Percentiles rank a stretch among this genome's conserved stretches.
These are phyloP conservation scores for Sporothrix phasma DNA, from an alignment of 2,329 filamentous ascomycete species.

Conservation along the genomic window DNA sequence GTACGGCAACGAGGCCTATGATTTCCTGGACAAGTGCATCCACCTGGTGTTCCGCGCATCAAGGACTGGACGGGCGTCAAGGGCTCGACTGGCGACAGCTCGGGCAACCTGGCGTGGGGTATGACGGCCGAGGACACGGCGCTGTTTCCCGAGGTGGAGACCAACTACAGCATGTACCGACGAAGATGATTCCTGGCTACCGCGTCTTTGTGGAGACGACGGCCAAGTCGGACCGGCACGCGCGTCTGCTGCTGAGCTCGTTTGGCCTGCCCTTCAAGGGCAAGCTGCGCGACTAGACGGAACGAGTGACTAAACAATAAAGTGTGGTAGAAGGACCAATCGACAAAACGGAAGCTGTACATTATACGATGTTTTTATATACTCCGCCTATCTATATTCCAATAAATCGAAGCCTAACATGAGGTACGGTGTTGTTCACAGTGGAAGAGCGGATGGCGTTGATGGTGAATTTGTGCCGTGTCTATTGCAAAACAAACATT, in stretches of 20 bases:
- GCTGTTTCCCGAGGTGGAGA: conserved; percentile 86
- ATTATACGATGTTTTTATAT: conserved; percentile 2
- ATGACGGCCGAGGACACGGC: conserved; percentile 65
- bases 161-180: conserved; percentile 63
- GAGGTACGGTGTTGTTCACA: background rate
- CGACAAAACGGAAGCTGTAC: background rate
- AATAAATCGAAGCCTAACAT: background rate
- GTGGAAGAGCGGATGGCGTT: background rate
- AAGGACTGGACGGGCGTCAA: conserved; percentile 81
- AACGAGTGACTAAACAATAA: background rate
- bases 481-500: background rate
- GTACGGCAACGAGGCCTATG: conserved; percentile 68
- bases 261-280: conserved; percentile 76
- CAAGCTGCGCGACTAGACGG: conserved; percentile 20
- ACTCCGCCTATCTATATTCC: background rate
- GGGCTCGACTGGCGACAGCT: conserved; percentile 66
- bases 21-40: conserved; percentile 84
- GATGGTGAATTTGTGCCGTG: background rate
- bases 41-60: conserved; percentile 88
- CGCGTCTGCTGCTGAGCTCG: conserved; percentile 60
- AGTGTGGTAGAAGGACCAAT: background rate
- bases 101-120: conserved; percentile 80
- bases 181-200: conserved; percentile 72
- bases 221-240: conserved; percentile 76
- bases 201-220: conserved; percentile 77